Evolutionary conservation across 257 asterid genomes (phyloP), one percentile per base, ranked within the genome.

Genomic region (Solanum pennellii): DNA sequence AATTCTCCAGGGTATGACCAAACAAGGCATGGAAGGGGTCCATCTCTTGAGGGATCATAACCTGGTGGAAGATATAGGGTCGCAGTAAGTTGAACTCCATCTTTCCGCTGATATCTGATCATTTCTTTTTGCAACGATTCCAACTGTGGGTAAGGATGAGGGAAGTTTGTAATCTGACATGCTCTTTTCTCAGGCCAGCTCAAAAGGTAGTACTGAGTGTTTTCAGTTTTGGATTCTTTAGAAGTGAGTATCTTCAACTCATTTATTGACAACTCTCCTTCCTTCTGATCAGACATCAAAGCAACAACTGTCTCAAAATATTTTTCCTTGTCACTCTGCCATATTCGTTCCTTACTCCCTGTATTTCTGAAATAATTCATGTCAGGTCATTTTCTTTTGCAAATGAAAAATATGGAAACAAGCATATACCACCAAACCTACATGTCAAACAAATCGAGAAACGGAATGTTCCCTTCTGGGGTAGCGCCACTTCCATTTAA

Each of bases 1-100:
- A 96, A 97, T 90, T 97, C 99, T 86, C 99, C 99, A 27, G 99
- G 99, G 89, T 97, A 97, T 69, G 99, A 97, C 99, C 99, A 97
- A 93, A 97, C 93, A 82, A 97, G 94, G 92, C 99, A 97, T 31
- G 99, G 99, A 90, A 96, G 98, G 33, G 99, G 99, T 33, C 99
- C 99, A 93, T 97, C 99, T 88, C 89, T 92, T 47, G 92, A 89
- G 49, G 98, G 96, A 88, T 95, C 99, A 93, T 95, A 97, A 90
- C 89, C 94, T 73, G 99, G 99, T 23, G 99, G 99, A 73, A 96
- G 97, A 89, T 95, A 97, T 42, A 96, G 90, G 39, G 99, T 96
- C 14, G 99, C 99, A 49, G 98, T 97, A 84, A 96, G 98, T 89
- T 97, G 98, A 93, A 96, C 99, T 87, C 99, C 99, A 86, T 97